A percentile compares a stretch with the other conserved stretches of the same genome.
Conservation (phyloP, 2,329 filamentous ascomycete genomes). For the Balansia obtecta region DNA sequence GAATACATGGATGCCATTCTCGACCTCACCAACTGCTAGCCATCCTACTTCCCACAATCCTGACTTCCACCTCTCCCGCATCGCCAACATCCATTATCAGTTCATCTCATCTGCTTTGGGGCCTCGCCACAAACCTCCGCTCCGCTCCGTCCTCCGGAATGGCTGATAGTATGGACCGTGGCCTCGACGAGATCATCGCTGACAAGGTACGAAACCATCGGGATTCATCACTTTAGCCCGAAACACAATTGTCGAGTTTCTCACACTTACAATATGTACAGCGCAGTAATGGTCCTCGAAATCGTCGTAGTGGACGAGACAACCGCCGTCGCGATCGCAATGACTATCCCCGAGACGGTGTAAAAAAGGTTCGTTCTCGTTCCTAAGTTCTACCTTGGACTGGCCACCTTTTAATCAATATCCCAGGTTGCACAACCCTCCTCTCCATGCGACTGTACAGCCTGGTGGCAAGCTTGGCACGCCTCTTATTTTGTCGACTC, state of each 20-base stretch:
- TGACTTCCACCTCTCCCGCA: not conserved
- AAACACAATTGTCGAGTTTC: not conserved
- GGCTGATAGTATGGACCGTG: slow-evolving; percentile 37
- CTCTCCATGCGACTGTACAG: slow-evolving; percentile 14
- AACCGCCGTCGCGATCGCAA: slow-evolving; percentile 22
- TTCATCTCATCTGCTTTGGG: not conserved
- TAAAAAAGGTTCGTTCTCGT: slow-evolving; percentile 62
- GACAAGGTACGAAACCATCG: slow-evolving; percentile 26
- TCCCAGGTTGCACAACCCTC: slow-evolving; percentile 23
- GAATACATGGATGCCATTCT: not conserved
- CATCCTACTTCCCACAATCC: not conserved
- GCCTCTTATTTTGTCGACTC: slow-evolving; percentile 17
- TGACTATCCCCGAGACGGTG: slow-evolving; percentile 63
- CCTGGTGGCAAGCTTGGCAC: slow-evolving; percentile 17
- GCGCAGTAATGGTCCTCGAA: slow-evolving; percentile 23
- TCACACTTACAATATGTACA: slow-evolving; percentile 6
- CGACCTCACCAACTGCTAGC: not conserved
- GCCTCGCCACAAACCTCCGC: not conserved
- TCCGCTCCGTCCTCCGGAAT: slow-evolving; percentile 14
- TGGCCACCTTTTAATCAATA: slow-evolving; percentile 2
- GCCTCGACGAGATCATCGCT: slow-evolving; percentile 44
- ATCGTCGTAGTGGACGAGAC: slow-evolving; percentile 24
- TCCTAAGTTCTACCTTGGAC: not conserved
- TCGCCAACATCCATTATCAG: not conserved
- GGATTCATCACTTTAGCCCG: not conserved